Base-by-base conservation (phyloP, 768 basidiomycete species). In the Myochromella boudieri region DNA sequence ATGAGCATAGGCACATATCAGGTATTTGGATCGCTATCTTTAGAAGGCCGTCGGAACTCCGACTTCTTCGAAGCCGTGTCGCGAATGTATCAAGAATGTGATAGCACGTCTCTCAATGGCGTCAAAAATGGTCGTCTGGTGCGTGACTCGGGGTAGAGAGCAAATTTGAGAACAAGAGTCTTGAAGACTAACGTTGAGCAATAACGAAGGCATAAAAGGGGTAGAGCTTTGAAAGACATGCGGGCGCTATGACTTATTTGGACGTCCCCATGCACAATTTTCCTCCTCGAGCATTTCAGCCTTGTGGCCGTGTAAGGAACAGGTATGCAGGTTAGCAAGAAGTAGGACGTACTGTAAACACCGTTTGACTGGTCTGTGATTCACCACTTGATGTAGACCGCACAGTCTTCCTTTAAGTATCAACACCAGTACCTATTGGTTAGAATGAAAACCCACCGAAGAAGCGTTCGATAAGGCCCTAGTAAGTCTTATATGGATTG, bases 201-300 rank as follows among this genome's bases (percentile, higher is more conserved):
- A 29, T 29, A 8, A 14, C 14, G 33, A 34, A 6, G 14, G 33
- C 14, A 34, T n/a, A 17, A 34, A 6, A 34, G 6, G 14, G 33
- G 14, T n/a, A 34, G 29, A 31, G 29, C 8, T 31, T 31, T 31
- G 9, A n/a, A n/a, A n/a, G n/a, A 8, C 8, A 31, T 31, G n/a
- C n/a, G n/a, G n/a, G n/a, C 40, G 27, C 42, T 43, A 43, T 17
- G 27, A 29, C 17, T 18, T 12, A 27, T 32, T 31, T 21, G 42
- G 17, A 26, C 5, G 6, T 24, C 36, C 36, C 48, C 48, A 49
- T 17, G 48, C 42, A 6, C 18, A 24, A 28, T 49, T 44, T 12
- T 49, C 48, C 25, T 49, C 42, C 2, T 49, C 48, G 17, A 49
- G 36, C 48, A 49, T 49, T 44, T 49, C 48, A 7, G 48, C 42